A percentile compares a stretch with the other conserved stretches of the same genome.
Conservation (phyloP, 1,284 basidiomycete genomes). For the Pyrrhoderma noxium region DNA sequence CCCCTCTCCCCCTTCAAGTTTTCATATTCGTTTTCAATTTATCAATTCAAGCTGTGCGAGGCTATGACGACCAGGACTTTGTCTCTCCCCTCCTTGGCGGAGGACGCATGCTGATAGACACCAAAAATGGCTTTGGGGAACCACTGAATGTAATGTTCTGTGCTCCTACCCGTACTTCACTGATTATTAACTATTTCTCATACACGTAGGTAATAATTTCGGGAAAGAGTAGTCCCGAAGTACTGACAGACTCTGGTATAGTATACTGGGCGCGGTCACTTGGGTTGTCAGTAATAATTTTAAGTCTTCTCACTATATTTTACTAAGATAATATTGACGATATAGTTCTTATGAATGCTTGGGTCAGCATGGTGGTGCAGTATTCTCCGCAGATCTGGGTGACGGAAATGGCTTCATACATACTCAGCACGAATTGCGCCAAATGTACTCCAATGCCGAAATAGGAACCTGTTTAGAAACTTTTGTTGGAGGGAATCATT, state of each 20-base stretch:
- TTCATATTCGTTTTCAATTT: no score
- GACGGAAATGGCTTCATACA: slow-evolving; percentile 15
- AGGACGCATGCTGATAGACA: slow-evolving; percentile 45
- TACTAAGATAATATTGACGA: neutral
- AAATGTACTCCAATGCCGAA: slow-evolving; percentile 51
- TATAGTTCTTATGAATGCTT: slow-evolving; percentile 64
- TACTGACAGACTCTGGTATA: slow-evolving; percentile 61
- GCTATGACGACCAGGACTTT: slow-evolving; percentile 24
- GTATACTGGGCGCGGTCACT: slow-evolving; percentile 51
- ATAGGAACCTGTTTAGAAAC: slow-evolving; percentile 60
- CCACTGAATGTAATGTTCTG: slow-evolving; percentile 51
- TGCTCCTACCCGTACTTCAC: neutral
- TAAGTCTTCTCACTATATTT: neutral
- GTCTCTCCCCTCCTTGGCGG: slow-evolving; percentile 38
- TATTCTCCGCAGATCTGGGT: slow-evolving; percentile 13
- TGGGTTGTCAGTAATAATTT: slow-evolving; percentile 44
- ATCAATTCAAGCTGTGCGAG: neutral
- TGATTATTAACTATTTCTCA: neutral
- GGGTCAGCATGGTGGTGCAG: slow-evolving; percentile 51
- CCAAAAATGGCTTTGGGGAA: slow-evolving; percentile 48
- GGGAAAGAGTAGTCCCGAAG: slow-evolving; percentile 55
- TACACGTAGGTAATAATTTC: slow-evolving; percentile 22
- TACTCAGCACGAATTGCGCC: slow-evolving; percentile 58
- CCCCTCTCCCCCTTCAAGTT: no score
- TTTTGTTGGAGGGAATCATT: slow-evolving; percentile 60